phyloP scores from a whole-genome alignment of 129 eudicot genomes.

The Smallanthus sonchifolius region DNA sequence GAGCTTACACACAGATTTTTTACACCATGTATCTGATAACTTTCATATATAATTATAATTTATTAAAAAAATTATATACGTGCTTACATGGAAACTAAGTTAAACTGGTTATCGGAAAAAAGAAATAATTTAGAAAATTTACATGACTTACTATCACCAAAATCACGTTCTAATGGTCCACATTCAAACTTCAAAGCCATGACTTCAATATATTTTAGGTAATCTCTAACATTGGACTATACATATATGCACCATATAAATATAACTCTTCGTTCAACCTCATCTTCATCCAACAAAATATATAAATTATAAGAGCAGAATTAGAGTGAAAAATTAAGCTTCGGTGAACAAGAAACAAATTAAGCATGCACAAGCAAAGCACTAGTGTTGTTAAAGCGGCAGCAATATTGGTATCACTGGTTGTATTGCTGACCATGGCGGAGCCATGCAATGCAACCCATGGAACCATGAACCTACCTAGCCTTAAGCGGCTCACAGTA shows the following conservation, averaged over 20 bases:
- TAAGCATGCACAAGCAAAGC: conserved; percentile 22
- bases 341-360: conserved; percentile 2
- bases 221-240: background rate
- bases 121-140: too few species aligned
- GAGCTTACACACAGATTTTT: too few species aligned
- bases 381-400: background rate
- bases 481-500: too few species aligned
- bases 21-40: too few species aligned
- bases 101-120: too few species aligned
- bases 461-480: background rate
- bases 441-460: conserved; percentile 1
- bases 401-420: conserved; percentile 2
- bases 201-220: background rate
- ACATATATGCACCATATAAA: background rate
- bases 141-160: background rate
- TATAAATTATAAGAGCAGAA: background rate
- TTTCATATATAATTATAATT: too few species aligned
- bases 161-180: background rate
- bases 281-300: background rate
- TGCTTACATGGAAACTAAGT: too few species aligned
- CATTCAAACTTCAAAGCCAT: conserved; percentile 10
- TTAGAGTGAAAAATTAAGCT: background rate
- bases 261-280: background rate
- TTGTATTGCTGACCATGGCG: conserved; percentile 14
- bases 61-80: too few species aligned